These are phyloP conservation scores for Pinus albicaulis DNA, from an alignment of 75 land plant species.

Conservation along the genomic window DNA sequence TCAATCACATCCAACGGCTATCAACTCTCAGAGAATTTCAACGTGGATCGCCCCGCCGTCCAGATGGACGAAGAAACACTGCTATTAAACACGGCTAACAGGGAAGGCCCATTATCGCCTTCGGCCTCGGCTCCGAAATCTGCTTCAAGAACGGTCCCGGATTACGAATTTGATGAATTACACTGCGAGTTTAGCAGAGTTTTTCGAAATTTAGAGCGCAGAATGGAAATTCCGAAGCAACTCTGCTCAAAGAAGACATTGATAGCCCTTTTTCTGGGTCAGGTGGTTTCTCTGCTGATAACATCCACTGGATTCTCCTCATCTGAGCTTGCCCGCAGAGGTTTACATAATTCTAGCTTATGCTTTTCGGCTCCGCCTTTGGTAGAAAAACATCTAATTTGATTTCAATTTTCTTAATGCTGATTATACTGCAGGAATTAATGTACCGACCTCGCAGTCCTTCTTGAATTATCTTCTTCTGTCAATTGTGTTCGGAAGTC, in stretches of 20 bases:
- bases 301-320: constrained; percentile 88
- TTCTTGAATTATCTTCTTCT: constrained; percentile 77
- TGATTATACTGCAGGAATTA: constrained; percentile 45
- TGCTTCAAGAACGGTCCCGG: too few relatives aligned
- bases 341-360: constrained; percentile 14
- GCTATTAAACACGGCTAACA: too few relatives aligned
- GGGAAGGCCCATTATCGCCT: too few relatives aligned
- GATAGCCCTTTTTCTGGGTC: constrained; percentile 68
- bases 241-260: constrained; percentile 14
- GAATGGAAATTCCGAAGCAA: background rate
- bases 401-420: background rate
- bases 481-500: constrained; percentile 68
- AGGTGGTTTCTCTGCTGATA: constrained; percentile 69
- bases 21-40: too few relatives aligned
- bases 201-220: too few relatives aligned
- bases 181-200: too few relatives aligned
- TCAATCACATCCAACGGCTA: too few relatives aligned
- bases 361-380: background rate
- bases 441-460: constrained; percentile 91
- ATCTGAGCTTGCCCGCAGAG: constrained; percentile 64
- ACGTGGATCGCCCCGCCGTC: too few relatives aligned
- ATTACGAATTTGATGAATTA: too few relatives aligned
- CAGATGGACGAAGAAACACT: too few relatives aligned
- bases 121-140: too few relatives aligned
- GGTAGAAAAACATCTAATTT: background rate